Conservation (phyloP, 75 land plant species). For the Selaginella moellendorffii region DNA sequence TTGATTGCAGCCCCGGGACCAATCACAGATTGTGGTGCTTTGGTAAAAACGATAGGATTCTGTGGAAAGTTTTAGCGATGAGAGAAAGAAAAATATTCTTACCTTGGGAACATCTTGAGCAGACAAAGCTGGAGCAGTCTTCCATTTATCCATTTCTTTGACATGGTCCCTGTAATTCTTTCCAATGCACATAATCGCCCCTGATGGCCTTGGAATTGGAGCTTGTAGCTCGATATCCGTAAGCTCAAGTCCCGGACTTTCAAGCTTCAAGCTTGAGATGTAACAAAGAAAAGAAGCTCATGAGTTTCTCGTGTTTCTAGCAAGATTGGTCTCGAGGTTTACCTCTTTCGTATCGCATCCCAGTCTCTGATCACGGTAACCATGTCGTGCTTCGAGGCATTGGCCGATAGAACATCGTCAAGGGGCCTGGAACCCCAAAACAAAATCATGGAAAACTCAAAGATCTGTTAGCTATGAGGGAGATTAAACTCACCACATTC, state of each 20-base stretch:
- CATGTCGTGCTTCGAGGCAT: conserved; percentile 17
- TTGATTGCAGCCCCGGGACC: conserved; percentile 37
- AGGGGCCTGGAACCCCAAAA: conserved; percentile 16
- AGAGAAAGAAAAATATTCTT: too few relatives aligned
- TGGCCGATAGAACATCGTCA: conserved; percentile 10
- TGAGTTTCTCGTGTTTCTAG: background rate
- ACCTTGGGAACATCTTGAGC: conserved; percentile 36
- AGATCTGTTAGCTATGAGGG: background rate
- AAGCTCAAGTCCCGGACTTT: conserved; percentile 19
- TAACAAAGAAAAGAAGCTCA: background rate
- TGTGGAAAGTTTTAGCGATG: too few relatives aligned
- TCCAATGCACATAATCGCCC: conserved; percentile 37
- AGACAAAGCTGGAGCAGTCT: conserved; percentile 34
- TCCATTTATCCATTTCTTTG: conserved; percentile 39
- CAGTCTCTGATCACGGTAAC: conserved; percentile 23
- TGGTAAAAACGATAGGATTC: conserved; percentile 38
- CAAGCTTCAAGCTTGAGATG: background rate
- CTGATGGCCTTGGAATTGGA: conserved; percentile 30
- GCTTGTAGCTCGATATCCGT: conserved; percentile 25
- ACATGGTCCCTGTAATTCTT: conserved; percentile 37
- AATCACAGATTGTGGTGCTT: conserved; percentile 39
- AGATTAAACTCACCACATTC: conserved; percentile 15
- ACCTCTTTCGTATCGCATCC: conserved; percentile 23
- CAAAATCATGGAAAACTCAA: background rate
- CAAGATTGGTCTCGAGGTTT: background rate